Conservation (phyloP, 2,329 filamentous ascomycete genomes). For the Penicillium digitatum region DNA sequence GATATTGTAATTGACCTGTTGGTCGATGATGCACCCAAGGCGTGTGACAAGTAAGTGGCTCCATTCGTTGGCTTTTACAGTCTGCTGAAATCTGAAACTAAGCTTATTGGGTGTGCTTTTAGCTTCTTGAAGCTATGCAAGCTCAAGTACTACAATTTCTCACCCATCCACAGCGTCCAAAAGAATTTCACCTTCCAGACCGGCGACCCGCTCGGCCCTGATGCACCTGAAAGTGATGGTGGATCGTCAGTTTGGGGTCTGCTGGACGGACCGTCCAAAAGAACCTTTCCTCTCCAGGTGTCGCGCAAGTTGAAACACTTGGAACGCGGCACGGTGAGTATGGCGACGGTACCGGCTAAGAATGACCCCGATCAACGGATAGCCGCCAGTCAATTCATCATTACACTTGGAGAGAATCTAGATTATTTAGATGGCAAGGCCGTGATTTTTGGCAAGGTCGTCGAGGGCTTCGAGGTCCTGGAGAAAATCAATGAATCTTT, state of each 20-base stretch:
- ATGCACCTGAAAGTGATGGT: slow-evolving; percentile 80
- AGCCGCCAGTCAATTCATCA: slow-evolving; percentile 87
- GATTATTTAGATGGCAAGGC: slow-evolving; percentile 90
- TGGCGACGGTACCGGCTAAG: slow-evolving; percentile 81
- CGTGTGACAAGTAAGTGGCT: slow-evolving; percentile 82
- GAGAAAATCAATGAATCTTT: slow-evolving; percentile 92
- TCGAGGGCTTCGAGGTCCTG: slow-evolving; percentile 89
- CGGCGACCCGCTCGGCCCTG: slow-evolving; percentile 86
- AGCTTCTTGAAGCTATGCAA: slow-evolving; percentile 99
- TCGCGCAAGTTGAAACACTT: slow-evolving; percentile 82
- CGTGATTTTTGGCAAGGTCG: slow-evolving; percentile 91
- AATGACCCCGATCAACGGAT: slow-evolving; percentile 75
- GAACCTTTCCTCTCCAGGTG: slow-evolving; percentile 79
- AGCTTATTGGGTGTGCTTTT: slow-evolving; percentile 44
- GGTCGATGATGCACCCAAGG: slow-evolving; percentile 80
- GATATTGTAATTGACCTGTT: slow-evolving; percentile 94
- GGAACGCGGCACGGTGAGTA: slow-evolving; percentile 89
- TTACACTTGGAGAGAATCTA: slow-evolving; percentile 83
- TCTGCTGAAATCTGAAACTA: slow-evolving; percentile 56
- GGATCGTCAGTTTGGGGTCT: slow-evolving; percentile 91
- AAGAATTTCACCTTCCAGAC: slow-evolving; percentile 96
- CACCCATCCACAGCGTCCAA: slow-evolving; percentile 85
- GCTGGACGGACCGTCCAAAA: slow-evolving; percentile 64
- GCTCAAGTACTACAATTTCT: slow-evolving; percentile 98
- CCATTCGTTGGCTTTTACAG: slow-evolving; percentile 6